A percentile compares a stretch with the other conserved stretches of the same genome.
Conservation (phyloP, 129 eudicot genomes). For the Ambrosia trifida region DNA sequence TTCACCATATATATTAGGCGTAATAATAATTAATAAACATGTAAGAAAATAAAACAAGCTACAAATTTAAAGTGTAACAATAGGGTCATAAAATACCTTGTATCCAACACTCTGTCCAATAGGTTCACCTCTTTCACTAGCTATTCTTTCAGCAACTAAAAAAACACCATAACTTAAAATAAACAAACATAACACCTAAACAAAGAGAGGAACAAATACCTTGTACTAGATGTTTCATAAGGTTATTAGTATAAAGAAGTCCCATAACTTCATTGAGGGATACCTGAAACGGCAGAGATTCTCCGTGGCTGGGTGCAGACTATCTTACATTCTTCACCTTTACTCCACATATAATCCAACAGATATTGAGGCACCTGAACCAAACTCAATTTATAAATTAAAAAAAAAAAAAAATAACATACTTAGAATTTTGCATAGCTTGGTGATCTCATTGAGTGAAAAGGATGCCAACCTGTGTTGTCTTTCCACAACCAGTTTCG, state of each 20-base stretch:
- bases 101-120: conserved; percentile 90
- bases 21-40: neutral
- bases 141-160: conserved; percentile 92
- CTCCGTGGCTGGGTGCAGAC: conserved; percentile 94
- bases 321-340: conserved; percentile 82
- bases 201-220: conserved; percentile 5
- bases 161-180: conserved; percentile 13
- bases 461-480: conserved; percentile 73
- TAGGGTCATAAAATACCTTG: conserved; percentile 50
- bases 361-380: conserved; percentile 87
- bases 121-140: conserved; percentile 87
- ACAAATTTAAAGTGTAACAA: neutral
- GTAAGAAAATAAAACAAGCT: conserved; percentile 13
- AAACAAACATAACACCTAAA: conserved; percentile 10
- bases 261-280: neutral
- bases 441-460: conserved; percentile 12
- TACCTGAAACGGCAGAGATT: conserved; percentile 91
- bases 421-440: conserved; percentile 6
- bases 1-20: conserved; percentile 3
- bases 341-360: conserved; percentile 78
- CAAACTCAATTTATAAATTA: neutral
- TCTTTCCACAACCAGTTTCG: conserved; percentile 98
- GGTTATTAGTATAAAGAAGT: conserved; percentile 1
- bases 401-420: neutral
- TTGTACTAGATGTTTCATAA: neutral